Conservation (phyloP, 495 filamentous ascomycete genomes). For the Penicillium nucicola region DNA sequence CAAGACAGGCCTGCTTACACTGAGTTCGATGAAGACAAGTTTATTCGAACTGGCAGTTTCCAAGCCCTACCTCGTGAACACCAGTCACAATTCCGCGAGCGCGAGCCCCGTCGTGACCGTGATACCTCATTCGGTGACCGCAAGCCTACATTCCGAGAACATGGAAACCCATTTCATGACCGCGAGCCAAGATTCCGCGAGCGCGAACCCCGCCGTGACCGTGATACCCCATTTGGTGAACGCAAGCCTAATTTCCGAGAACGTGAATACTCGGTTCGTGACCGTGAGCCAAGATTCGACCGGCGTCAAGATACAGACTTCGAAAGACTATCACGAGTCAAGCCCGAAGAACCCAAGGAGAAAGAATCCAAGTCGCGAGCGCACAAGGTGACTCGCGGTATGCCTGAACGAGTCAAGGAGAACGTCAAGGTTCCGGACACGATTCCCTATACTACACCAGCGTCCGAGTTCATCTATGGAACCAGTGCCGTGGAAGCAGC, state of each 20-base stretch:
- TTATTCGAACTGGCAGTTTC: slow-evolving; percentile 34
- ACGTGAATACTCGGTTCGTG: too few relatives aligned
- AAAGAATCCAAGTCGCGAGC: slow-evolving; percentile 8
- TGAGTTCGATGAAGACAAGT: slow-evolving; percentile 34
- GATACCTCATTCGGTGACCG: not conserved
- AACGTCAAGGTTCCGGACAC: slow-evolving; percentile 48
- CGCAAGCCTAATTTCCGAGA: too few relatives aligned
- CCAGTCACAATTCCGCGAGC: slow-evolving; percentile 13
- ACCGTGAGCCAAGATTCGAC: not conserved
- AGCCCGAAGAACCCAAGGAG: slow-evolving; percentile 1
- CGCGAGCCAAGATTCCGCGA: slow-evolving; percentile 16
- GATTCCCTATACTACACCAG: slow-evolving; percentile 77
- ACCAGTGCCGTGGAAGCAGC: slow-evolving; percentile 78
- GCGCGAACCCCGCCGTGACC: not conserved
- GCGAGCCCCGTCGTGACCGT: not conserved
- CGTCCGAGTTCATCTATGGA: slow-evolving; percentile 91
- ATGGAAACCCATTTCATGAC: slow-evolving; percentile 18
- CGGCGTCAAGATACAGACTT: slow-evolving; percentile 1
- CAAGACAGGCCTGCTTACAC: not conserved
- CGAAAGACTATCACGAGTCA: not conserved
- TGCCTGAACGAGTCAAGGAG: slow-evolving; percentile 38
- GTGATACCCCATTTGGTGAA: not conserved
- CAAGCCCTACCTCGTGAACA: slow-evolving; percentile 24
- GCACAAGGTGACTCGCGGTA: slow-evolving; percentile 25
- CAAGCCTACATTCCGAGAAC: too few relatives aligned